These are phyloP conservation scores for Vachellia pachyceras DNA, from an alignment of 306 rosid genomes.

Conservation along the genomic window DNA sequence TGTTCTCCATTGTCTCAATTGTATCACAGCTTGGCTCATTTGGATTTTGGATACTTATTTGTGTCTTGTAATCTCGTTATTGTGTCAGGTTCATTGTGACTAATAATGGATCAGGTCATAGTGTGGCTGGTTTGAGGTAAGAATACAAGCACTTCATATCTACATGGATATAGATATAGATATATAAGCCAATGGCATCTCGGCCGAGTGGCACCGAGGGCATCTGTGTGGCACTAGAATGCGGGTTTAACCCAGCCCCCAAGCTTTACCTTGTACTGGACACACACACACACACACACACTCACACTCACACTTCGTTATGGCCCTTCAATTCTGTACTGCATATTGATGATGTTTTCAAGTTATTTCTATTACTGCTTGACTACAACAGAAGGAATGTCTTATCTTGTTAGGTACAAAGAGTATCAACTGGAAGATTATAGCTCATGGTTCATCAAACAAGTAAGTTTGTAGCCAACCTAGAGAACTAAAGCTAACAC, in stretches of 20 bases:
- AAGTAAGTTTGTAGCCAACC: slow-evolving; percentile 41
- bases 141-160: slow-evolving; percentile 30
- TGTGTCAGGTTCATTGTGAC: slow-evolving; percentile 85
- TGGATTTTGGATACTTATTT: slow-evolving; percentile 20
- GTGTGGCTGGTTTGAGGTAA: slow-evolving; percentile 77
- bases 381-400: slow-evolving; percentile 2
- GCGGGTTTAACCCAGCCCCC: too few relatives aligned
- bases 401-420: slow-evolving; percentile 72
- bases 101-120: slow-evolving; percentile 90
- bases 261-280: too few relatives aligned
- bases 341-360: background rate
- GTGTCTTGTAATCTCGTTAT: slow-evolving; percentile 22
- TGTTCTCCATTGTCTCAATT: background rate
- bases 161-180: too few relatives aligned
- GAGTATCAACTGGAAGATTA: slow-evolving; percentile 94
- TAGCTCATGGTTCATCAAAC: slow-evolving; percentile 90
- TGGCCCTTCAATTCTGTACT: slow-evolving; percentile 25
- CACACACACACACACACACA: too few relatives aligned
- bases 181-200: too few relatives aligned
- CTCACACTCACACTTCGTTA: too few relatives aligned
- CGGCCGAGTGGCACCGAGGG: too few relatives aligned
- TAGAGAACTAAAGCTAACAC: slow-evolving; percentile 6
- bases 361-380: background rate
- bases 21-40: background rate
- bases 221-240: too few relatives aligned